Conservation (phyloP, 169 alveolate species). For the Plasmodium knowlesi region DNA sequence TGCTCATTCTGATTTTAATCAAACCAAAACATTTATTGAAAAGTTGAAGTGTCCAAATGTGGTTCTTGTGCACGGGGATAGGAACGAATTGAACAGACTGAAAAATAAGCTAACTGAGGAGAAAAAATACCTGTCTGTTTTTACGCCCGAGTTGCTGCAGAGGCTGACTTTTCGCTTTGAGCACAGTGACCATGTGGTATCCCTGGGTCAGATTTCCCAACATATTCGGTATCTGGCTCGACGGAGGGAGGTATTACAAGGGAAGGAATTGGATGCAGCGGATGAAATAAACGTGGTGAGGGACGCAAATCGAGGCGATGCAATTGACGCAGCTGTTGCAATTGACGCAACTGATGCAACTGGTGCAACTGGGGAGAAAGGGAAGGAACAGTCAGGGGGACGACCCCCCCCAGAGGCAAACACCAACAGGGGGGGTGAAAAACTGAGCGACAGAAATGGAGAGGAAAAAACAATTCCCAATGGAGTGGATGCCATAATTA, state of each 20-base stretch:
- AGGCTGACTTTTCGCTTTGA: conserved; percentile 74
- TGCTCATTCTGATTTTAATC: conserved; percentile 96
- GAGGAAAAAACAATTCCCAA: not conserved
- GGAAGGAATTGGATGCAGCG: not conserved
- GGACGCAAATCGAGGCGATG: too few species aligned
- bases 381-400: not conserved
- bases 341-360: too few species aligned
- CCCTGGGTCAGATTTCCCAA: conserved; percentile 33
- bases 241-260: not conserved
- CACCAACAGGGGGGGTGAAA: not conserved
- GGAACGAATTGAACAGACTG: conserved; percentile 90
- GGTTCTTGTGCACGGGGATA: conserved; percentile 97
- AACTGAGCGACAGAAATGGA: not conserved
- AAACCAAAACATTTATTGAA: conserved; percentile 95
- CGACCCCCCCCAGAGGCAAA: not conserved
- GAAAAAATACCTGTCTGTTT: conserved; percentile 77
- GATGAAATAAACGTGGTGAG: too few species aligned
- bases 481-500: conserved; percentile 75
- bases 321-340: too few species aligned
- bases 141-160: conserved; percentile 81
- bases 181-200: conserved; percentile 34
- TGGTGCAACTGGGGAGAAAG: not conserved
- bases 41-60: conserved; percentile 94
- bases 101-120: conserved; percentile 83
- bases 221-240: conserved; percentile 28